phyloP scores from a whole-genome alignment of 768 basidiomycete species.

The Daedaleopsis nitida region DNA sequence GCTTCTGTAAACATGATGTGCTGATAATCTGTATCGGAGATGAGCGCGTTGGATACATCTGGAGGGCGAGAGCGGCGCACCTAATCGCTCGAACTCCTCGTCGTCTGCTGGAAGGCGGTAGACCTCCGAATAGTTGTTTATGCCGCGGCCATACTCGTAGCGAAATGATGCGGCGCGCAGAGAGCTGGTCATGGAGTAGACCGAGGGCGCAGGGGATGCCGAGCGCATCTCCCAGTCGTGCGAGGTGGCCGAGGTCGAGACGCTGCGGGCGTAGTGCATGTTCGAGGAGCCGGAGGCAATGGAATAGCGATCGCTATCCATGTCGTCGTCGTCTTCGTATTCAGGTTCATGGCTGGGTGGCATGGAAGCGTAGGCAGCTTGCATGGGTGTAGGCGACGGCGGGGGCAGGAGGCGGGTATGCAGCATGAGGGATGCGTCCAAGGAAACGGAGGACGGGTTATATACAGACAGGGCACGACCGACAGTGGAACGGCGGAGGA shows the following conservation, averaged over 20 bases:
- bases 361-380: conserved; percentile 10
- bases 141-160: conserved; percentile 65
- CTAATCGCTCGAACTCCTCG: conserved; percentile 70
- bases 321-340: conserved; percentile 47
- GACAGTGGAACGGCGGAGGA: conserved; percentile 23
- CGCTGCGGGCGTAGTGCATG: conserved; percentile 41
- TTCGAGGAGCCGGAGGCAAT: conserved; percentile 34
- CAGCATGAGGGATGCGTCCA: conserved; percentile 6
- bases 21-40: conserved; percentile 55
- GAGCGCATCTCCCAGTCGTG: conserved; percentile 63
- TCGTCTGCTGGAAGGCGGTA: conserved; percentile 80
- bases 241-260: conserved; percentile 56
- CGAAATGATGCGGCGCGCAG: conserved; percentile 59
- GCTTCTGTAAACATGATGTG: conserved; percentile 63
- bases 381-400: conserved; percentile 18
- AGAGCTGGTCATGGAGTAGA: conserved; percentile 69
- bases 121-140: conserved; percentile 80
- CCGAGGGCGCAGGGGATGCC: conserved; percentile 65
- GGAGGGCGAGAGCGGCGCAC: conserved; percentile 38
- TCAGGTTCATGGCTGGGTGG: conserved; percentile 24
- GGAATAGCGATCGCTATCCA: conserved; percentile 42
- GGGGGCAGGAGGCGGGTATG: conserved; percentile 7
- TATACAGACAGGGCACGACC: conserved; percentile 14
- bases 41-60: not conserved
- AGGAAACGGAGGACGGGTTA: conserved; percentile 11